Percentiles rank a stretch among this genome's conserved stretches.
Conservation (phyloP, 208 protist species). For the Leishmania lainsoni region DNA sequence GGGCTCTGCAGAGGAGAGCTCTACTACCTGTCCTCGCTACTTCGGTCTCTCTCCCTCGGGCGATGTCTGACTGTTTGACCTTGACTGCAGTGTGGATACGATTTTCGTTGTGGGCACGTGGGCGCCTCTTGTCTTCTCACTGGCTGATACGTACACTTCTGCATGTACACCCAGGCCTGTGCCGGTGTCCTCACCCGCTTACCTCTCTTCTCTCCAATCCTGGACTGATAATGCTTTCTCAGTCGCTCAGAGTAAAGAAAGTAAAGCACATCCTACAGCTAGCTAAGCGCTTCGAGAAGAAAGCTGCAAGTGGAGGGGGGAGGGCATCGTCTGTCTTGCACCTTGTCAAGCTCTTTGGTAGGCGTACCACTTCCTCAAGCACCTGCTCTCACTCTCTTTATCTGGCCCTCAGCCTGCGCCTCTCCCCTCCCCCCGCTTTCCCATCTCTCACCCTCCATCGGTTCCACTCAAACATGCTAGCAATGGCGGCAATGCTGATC, state of each 20-base stretch:
- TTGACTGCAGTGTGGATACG: neutral
- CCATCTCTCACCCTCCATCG: neutral
- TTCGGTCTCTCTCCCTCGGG: neutral
- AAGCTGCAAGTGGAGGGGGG: neutral
- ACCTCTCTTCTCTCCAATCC: neutral
- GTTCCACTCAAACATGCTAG: neutral
- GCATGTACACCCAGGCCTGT: neutral
- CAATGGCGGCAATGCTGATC: neutral
- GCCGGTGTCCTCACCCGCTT: neutral
- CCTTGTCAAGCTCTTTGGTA: neutral
- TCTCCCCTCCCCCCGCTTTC: neutral
- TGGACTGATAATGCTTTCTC: neutral
- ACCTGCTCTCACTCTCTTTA: neutral
- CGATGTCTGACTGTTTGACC: neutral
- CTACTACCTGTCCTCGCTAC: neutral
- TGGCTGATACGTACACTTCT: neutral
- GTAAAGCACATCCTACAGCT: neutral
- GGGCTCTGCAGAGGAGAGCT: neutral
- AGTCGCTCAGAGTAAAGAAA: neutral
- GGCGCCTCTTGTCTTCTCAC: neutral
- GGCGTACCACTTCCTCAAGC: neutral
- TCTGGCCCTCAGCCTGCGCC: neutral
- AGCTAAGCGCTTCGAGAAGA: neutral
- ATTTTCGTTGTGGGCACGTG: neutral
- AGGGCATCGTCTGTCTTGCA: too few relatives aligned